Evolutionary conservation across 306 rosid species (phyloP), one percentile per base, ranked within the genome.

Genomic region (Vigna hirtella): DNA sequence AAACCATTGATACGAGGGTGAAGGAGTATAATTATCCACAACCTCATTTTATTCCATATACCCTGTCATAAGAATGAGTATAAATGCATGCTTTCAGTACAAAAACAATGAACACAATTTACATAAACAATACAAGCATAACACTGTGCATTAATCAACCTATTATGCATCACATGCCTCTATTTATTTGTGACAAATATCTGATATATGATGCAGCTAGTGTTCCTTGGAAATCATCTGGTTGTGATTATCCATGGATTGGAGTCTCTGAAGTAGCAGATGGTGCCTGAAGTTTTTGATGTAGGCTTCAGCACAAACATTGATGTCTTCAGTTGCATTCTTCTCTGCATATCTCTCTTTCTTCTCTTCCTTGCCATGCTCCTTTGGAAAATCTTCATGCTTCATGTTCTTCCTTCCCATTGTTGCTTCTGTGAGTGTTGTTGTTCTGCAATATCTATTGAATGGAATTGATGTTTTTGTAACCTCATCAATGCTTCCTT

Each of bases 201-300:
- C 2, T 6, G n/a, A 61, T 4, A 14, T 32, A 56, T 43, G 49
- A 43, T 43, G 50, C 1, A 8, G 38, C 36, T 79, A 87, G 13
- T 71, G 90, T 32, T 90, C 92, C 72, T 89, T 84, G 6, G 86
- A 86, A 6, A 89, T 83, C 88, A 88, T 90, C 70, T 89, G 77
- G 71, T 92, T 90, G 36, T 87, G 88, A 67, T 90, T 89, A 76
- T 94, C 95, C 13, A 90, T 86, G 63, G 97, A 94, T n/a, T 92
- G 87, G 5, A 92, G 93, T 91, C 97, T 90, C 47, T 94, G 98
- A 81, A 90, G 86, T 64, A 87, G 18, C 1, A 94, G 85, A 55
- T 94, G 97, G 26, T 88, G 84, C 86, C 96, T 86, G 89, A 94
- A 94, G 72, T 90, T 92, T 86, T 89, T 87, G 85, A 94, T 94